A percentile compares a stretch with the other conserved stretches of the same genome.
These are phyloP conservation scores for Suillus spraguei DNA, from an alignment of 768 basidiomycete genomes.

Conservation along the genomic window DNA sequence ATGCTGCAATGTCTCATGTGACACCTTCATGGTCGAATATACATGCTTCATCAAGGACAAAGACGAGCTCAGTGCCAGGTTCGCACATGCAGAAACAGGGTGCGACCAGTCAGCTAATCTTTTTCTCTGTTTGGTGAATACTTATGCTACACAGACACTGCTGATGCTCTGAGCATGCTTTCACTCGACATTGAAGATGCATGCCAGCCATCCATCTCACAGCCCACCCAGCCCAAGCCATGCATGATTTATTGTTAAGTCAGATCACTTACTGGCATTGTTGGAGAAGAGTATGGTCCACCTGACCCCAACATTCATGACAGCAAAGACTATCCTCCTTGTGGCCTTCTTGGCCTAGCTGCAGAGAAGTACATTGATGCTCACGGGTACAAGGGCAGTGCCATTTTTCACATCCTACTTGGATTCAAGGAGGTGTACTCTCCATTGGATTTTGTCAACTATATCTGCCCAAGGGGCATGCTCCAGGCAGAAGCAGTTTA, in stretches of 20 bases:
- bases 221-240: background rate
- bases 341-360: no score
- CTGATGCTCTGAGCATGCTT: background rate
- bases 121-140: background rate
- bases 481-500: no score
- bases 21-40: background rate
- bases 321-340: background rate
- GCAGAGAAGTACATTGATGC: no score
- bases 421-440: background rate
- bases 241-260: background rate
- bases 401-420: background rate
- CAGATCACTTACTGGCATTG: background rate
- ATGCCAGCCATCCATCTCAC: background rate
- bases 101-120: background rate
- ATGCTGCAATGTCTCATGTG: background rate
- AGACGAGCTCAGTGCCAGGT: background rate
- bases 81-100: background rate
- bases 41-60: background rate
- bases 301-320: background rate
- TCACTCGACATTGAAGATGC: background rate
- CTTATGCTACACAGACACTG: background rate
- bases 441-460: background rate
- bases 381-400: background rate
- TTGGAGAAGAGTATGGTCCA: background rate
- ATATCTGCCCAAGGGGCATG: background rate